Conservation (phyloP, 2,329 filamentous ascomycete species). For the Epichloe gansuensis region DNA sequence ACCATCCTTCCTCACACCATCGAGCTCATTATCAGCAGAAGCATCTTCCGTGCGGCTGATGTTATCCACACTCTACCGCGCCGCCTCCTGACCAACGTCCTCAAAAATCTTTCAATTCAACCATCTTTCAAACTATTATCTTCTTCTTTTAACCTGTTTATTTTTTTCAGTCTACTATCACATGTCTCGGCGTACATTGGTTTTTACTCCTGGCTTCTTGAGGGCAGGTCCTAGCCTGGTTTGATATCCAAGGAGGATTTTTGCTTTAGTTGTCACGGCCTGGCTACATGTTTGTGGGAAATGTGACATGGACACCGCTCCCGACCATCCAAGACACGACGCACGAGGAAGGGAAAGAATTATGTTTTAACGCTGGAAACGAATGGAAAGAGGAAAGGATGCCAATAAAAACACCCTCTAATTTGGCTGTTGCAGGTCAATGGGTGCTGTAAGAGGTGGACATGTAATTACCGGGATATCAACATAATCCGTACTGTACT, state of each 20-base stretch:
- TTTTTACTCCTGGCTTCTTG: not conserved
- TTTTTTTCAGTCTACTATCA: not conserved
- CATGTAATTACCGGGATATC: constrained; percentile 3
- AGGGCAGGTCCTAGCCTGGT: constrained; percentile 1
- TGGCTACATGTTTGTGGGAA: not conserved
- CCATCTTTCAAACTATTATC: not conserved
- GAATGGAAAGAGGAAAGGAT: not conserved
- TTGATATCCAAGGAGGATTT: constrained; percentile 5
- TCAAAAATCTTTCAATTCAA: not conserved
- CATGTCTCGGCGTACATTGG: constrained; percentile 3
- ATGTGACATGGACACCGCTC: not conserved
- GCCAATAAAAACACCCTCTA: not conserved
- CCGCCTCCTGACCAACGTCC: not conserved
- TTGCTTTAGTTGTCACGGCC: not conserved
- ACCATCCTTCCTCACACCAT: not conserved
- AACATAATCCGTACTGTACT: constrained; percentile 4
- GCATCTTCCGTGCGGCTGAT: not conserved
- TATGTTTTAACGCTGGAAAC: not conserved
- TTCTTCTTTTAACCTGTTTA: not conserved
- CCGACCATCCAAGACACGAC: not conserved
- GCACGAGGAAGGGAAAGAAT: not conserved
- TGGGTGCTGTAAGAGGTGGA: not conserved
- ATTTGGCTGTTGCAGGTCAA: not conserved
- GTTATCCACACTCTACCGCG: not conserved
- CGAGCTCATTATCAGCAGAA: not conserved